phyloP scores from a whole-genome alignment of 1,284 basidiomycete genomes.

The Phaffia rhodozyma region DNA sequence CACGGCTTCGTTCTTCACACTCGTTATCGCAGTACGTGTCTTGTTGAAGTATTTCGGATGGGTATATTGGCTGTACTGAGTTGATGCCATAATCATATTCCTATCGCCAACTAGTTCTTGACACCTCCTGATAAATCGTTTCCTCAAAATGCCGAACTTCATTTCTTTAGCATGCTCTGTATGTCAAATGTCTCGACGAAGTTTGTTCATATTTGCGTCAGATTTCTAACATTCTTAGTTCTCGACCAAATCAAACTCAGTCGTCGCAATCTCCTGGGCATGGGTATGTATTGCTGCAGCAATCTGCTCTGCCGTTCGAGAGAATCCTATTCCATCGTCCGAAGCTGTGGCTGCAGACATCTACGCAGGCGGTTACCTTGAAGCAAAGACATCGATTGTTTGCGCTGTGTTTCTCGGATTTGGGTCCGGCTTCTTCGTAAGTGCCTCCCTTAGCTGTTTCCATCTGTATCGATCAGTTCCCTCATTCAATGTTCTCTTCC shows the following conservation, averaged over 20 bases:
- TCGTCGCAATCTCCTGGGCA: slow-evolving; percentile 10
- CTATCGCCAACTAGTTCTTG: background rate
- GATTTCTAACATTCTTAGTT: background rate
- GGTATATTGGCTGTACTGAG: background rate
- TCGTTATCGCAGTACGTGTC: background rate
- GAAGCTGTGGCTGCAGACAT: background rate
- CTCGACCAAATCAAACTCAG: background rate
- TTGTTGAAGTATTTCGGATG: background rate
- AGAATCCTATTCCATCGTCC: background rate
- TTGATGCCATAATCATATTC: background rate
- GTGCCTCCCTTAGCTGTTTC: background rate
- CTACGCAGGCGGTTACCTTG: slow-evolving; percentile 12
- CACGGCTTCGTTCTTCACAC: slow-evolving; percentile 13
- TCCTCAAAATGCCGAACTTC: slow-evolving; percentile 8
- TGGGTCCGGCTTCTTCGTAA: slow-evolving; percentile 10
- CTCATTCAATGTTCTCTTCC: background rate
- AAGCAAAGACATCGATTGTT: slow-evolving; percentile 14
- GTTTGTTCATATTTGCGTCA: background rate
- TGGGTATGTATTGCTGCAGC: slow-evolving; percentile 13
- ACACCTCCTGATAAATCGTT: slow-evolving; percentile 12
- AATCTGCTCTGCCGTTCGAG: slow-evolving; percentile 7
- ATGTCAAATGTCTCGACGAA: background rate
- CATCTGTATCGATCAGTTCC: background rate
- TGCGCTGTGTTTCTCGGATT: slow-evolving; percentile 15
- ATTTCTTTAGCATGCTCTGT: slow-evolving; percentile 6